Percentiles rank a stretch among this genome's conserved stretches.
Conservation (phyloP, 1,284 basidiomycete species). For the Cryptococcus maquisensis region DNA sequence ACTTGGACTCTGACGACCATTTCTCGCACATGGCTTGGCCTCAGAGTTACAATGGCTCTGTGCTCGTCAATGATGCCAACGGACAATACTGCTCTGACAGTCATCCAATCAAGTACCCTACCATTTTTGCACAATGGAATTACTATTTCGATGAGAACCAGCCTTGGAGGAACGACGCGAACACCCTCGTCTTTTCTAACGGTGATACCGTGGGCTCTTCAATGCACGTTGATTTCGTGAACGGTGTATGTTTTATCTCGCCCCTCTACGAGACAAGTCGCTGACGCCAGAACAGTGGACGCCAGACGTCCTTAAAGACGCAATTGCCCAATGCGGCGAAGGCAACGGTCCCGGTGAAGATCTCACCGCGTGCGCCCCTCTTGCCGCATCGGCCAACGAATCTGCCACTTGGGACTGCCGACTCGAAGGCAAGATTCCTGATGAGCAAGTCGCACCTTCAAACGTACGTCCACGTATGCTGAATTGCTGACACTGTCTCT, state of each 20-base stretch:
- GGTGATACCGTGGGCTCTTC: slow-evolving; percentile 36
- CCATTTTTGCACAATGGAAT: slow-evolving; percentile 32
- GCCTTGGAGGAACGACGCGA: slow-evolving; percentile 26
- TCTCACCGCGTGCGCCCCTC: slow-evolving; percentile 20
- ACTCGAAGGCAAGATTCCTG: slow-evolving; percentile 25
- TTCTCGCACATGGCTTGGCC: slow-evolving; percentile 47
- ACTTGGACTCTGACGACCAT: slow-evolving; percentile 35
- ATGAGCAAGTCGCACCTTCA: slow-evolving; percentile 20
- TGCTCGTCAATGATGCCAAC: slow-evolving; percentile 16
- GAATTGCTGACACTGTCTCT: not conserved
- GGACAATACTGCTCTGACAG: slow-evolving; percentile 29
- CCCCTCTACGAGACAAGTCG: not conserved
- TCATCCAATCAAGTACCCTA: slow-evolving; percentile 22
- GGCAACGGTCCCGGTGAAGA: slow-evolving; percentile 24
- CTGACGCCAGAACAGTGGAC: slow-evolving; percentile 24
- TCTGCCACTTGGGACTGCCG: slow-evolving; percentile 21
- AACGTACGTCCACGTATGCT: not conserved
- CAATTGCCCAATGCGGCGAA: slow-evolving; percentile 26
- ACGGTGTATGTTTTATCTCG: slow-evolving; percentile 25
- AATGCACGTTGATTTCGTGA: slow-evolving; percentile 41
- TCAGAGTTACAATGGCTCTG: slow-evolving; percentile 13
- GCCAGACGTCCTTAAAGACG: slow-evolving; percentile 12
- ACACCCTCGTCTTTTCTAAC: slow-evolving; percentile 34
- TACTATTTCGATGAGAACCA: slow-evolving; percentile 28
- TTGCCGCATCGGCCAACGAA: slow-evolving; percentile 18